Percentiles rank a stretch among this genome's conserved stretches.
Conservation (phyloP, 495 filamentous ascomycete genomes). For the Hypoxylon trugodes region DNA sequence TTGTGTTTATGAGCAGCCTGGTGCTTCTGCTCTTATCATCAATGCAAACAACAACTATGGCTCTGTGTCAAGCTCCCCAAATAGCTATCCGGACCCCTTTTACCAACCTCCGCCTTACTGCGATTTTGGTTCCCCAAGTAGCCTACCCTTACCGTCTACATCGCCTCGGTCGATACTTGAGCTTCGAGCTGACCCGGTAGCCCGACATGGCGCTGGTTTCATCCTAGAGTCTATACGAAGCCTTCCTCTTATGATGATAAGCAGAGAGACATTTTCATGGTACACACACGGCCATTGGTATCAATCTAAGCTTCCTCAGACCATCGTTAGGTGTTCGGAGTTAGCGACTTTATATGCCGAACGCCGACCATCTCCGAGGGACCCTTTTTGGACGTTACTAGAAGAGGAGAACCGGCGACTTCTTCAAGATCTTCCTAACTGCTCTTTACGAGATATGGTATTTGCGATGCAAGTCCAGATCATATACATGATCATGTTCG, state of each 20-base stretch:
- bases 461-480: constrained; percentile 23
- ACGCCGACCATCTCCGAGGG: not conserved
- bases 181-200: constrained; percentile 29
- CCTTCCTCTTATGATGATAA: constrained; percentile 31
- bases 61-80: not conserved
- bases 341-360: constrained; percentile 18
- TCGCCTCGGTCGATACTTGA: constrained; percentile 20
- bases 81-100: not conserved
- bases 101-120: no score
- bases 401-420: constrained; percentile 24
- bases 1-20: constrained; percentile 36
- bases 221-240: constrained; percentile 30
- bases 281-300: constrained; percentile 38
- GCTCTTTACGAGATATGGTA: constrained; percentile 6
- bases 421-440: constrained; percentile 4
- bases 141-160: not conserved
- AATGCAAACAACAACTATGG: not conserved
- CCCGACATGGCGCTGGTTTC: constrained; percentile 27
- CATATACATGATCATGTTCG: constrained; percentile 27
- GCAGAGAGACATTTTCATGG: constrained; percentile 31
- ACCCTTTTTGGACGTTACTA: constrained; percentile 18
- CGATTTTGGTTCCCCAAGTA: constrained; percentile 25
- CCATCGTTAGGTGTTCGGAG: constrained; percentile 20
- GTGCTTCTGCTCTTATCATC: not conserved
- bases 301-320: constrained; percentile 23